These are phyloP conservation scores for Colletotrichum musae DNA, from an alignment of 2,329 filamentous ascomycete genomes.

Conservation along the genomic window DNA sequence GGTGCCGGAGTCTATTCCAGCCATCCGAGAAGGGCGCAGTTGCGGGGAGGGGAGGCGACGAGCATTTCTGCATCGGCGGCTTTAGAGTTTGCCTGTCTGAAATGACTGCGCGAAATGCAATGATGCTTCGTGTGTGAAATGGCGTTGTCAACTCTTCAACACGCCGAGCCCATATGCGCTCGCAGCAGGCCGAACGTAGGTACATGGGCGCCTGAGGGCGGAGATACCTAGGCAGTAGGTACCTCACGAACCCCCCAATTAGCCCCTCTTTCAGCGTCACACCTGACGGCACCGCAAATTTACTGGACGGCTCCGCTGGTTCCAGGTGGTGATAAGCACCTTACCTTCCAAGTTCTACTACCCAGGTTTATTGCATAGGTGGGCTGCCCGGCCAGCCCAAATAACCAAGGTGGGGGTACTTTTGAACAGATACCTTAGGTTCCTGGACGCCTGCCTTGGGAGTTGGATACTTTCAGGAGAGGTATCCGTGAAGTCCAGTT, in stretches of 20 bases:
- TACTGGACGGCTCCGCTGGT: constrained; percentile 19
- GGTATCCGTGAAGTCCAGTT: too few species aligned
- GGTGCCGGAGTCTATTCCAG: constrained; percentile 11
- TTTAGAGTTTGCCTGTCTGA: constrained; percentile 36
- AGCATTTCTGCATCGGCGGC: constrained; percentile 32
- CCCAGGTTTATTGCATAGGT: not conserved
- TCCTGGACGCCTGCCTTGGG: not conserved
- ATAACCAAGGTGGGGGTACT: too few species aligned
- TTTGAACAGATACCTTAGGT: not conserved
- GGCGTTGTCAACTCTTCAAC: constrained; percentile 25
- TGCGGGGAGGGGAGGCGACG: not conserved
- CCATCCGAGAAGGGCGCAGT: not conserved
- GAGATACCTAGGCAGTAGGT: too few species aligned
- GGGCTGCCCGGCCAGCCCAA: too few species aligned
- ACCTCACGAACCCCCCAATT: constrained; percentile 17
- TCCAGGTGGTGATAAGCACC: constrained; percentile 23
- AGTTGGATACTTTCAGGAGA: too few species aligned
- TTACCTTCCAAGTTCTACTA: too few species aligned
- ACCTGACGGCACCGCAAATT: constrained; percentile 14
- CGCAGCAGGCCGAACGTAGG: too few species aligned
- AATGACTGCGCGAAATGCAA: not conserved
- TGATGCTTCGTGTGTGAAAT: not conserved
- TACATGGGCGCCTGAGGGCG: too few species aligned
- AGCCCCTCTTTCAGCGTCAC: constrained; percentile 29
- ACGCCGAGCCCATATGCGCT: constrained; percentile 20